A percentile compares a stretch with the other conserved stretches of the same genome.
These are phyloP conservation scores for Ustilago xerochloae DNA, from an alignment of 1,284 basidiomycete genomes.

Conservation along the genomic window DNA sequence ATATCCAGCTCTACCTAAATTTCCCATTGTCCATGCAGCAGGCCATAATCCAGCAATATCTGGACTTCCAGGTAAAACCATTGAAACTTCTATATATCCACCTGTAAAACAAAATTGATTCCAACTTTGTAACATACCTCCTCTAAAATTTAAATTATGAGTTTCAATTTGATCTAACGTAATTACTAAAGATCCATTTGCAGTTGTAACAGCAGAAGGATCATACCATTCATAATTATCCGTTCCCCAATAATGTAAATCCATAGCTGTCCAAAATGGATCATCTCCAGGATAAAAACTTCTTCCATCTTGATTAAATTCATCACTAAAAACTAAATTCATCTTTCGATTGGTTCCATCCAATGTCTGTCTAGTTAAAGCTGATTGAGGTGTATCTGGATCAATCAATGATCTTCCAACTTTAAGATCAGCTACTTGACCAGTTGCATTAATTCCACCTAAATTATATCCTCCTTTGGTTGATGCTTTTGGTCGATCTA, in stretches of 20 bases:
- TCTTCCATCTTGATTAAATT: slow-evolving; percentile 60
- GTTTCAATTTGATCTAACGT: slow-evolving; percentile 68
- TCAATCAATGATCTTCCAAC: slow-evolving; percentile 51
- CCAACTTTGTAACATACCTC: slow-evolving; percentile 64
- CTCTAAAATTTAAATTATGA: slow-evolving; percentile 59
- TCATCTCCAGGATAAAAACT: slow-evolving; percentile 65
- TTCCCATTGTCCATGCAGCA: slow-evolving; percentile 65
- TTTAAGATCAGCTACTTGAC: slow-evolving; percentile 38
- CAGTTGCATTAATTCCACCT: slow-evolving; percentile 44
- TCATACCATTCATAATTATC: slow-evolving; percentile 63
- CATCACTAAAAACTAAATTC: slow-evolving; percentile 64
- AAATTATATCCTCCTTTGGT: slow-evolving; percentile 47
- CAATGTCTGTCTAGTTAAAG: slow-evolving; percentile 21
- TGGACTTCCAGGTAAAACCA: slow-evolving; percentile 55
- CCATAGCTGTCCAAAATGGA: slow-evolving; percentile 68
- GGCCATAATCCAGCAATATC: slow-evolving; percentile 60
- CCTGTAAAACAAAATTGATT: slow-evolving; percentile 68
- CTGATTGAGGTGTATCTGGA: slow-evolving; percentile 53
- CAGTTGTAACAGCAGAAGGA: slow-evolving; percentile 57
- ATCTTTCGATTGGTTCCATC: slow-evolving; percentile 39
- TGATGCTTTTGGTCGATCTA: slow-evolving; percentile 1
- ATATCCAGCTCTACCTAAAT: slow-evolving; percentile 82
- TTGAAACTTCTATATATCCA: slow-evolving; percentile 65
- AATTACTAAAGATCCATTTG: slow-evolving; percentile 53
- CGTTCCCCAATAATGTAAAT: slow-evolving; percentile 61